Conservation (phyloP, 371 early-diverging fungal species). For the Lichtheimia corymbifera region DNA sequence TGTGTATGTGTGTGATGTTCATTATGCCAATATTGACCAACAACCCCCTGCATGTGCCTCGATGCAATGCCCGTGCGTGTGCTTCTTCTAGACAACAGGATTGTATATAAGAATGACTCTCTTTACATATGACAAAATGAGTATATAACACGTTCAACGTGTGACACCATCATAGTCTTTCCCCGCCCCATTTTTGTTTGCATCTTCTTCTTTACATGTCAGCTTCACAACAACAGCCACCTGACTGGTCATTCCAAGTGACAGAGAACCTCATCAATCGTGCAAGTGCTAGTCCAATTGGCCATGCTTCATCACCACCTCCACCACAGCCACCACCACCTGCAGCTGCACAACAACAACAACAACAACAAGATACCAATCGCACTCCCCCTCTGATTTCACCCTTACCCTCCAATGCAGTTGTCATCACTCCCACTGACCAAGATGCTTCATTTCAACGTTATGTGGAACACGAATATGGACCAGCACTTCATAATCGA, state of each 20-base stretch:
- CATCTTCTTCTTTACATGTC: too few relatives aligned
- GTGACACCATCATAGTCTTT: too few relatives aligned
- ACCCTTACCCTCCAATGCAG: constrained; percentile 13
- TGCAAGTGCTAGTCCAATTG: background rate
- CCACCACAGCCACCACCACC: constrained; percentile 5
- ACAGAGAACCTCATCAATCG: constrained; percentile 1
- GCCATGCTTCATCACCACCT: constrained; percentile 2
- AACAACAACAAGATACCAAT: constrained; percentile 4
- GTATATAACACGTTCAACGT: too few relatives aligned
- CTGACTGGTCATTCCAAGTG: background rate
- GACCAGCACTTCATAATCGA: constrained; percentile 12
- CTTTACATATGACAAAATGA: too few relatives aligned
- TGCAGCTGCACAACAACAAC: constrained; percentile 2
- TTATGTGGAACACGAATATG: constrained; percentile 11
- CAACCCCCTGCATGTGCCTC: too few relatives aligned
- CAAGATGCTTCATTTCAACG: constrained; percentile 11
- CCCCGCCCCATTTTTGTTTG: too few relatives aligned
- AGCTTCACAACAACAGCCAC: background rate
- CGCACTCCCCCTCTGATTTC: constrained; percentile 5
- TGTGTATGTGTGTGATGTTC: background rate
- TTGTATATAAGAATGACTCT: too few relatives aligned
- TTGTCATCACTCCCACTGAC: constrained; percentile 7
- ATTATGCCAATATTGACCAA: too few relatives aligned
- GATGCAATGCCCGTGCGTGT: too few relatives aligned
- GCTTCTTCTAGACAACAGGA: too few relatives aligned